Percentiles rank a stretch among this genome's conserved stretches.
phyloP scores from a whole-genome alignment of 2,329 filamentous ascomycete genomes.

The Ploettnerulaceae sp. region DNA sequence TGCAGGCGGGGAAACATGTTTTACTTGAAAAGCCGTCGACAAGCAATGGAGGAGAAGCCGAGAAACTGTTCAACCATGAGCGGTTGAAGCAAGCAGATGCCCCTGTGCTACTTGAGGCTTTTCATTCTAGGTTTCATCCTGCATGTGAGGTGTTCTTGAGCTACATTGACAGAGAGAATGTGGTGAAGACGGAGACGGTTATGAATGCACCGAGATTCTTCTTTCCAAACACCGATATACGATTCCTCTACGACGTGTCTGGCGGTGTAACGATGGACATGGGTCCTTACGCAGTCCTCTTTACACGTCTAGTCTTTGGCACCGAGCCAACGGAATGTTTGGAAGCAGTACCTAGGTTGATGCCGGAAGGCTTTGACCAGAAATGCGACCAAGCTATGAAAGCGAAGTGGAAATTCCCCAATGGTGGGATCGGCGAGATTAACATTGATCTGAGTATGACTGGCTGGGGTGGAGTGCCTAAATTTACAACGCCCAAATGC shows the following conservation, averaged over 20 bases:
- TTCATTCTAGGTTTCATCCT: constrained; percentile 48
- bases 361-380: constrained; percentile 32
- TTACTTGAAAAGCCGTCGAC: constrained; percentile 17
- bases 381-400: constrained; percentile 35
- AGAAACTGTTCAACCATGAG: constrained; percentile 40
- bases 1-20: constrained; percentile 17
- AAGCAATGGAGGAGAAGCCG: constrained; percentile 30
- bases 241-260: constrained; percentile 40
- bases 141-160: constrained; percentile 41
- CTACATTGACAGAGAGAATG: constrained; percentile 37
- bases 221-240: constrained; percentile 39
- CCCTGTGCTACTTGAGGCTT: constrained; percentile 49
- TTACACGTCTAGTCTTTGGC: constrained; percentile 38
- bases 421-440: constrained; percentile 36
- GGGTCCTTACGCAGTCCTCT: constrained; percentile 39
- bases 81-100: constrained; percentile 33
- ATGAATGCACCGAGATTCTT: constrained; percentile 33
- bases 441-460: constrained; percentile 28
- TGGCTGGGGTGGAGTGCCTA: constrained; percentile 26
- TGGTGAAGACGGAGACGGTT: constrained; percentile 35
- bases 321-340: constrained; percentile 38
- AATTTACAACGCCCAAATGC: constrained; percentile 23
- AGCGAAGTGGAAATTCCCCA: constrained; percentile 38
- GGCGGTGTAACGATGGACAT: constrained; percentile 34
- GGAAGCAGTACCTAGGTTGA: constrained; percentile 29